phyloP scores from a whole-genome alignment of 2,329 filamentous ascomycete species.

The Harringtonia aguacate region DNA sequence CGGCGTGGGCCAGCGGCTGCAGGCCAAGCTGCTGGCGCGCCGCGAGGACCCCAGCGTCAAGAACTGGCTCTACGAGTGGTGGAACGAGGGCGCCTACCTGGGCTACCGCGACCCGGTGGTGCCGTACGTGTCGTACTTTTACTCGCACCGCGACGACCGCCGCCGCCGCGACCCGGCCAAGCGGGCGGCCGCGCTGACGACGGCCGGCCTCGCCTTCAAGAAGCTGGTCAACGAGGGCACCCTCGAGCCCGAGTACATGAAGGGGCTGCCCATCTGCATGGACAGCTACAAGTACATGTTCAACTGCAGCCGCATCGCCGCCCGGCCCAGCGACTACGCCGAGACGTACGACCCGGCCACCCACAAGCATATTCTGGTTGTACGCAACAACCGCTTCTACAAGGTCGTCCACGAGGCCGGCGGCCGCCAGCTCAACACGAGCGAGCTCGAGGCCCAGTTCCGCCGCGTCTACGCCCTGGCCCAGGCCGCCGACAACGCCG shows the following conservation, averaged over 20 bases:
- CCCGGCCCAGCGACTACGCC: conserved; percentile 70
- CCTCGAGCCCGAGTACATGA: conserved; percentile 97
- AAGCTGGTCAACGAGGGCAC: conserved; percentile 72
- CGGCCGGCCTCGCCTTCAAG: conserved; percentile 86
- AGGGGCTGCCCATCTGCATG: conserved; percentile 95
- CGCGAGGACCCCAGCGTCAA: conserved; percentile 69
- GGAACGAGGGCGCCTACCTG: conserved; percentile 92
- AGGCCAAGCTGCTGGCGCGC: conserved; percentile 74
- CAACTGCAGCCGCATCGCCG: conserved; percentile 79
- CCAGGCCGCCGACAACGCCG: conserved; percentile 27
- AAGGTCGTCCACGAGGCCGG: conserved; percentile 75
- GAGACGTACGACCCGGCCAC: conserved; percentile 61
- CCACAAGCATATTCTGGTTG: conserved; percentile 78
- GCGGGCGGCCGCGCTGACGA: conserved; percentile 83
- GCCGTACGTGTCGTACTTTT: conserved; percentile 98
- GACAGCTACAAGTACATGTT: conserved; percentile 99
- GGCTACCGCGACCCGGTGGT: conserved; percentile 90
- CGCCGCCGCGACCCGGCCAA: conserved; percentile 79
- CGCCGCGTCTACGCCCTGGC: conserved; percentile 70
- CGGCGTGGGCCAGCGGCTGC: conserved; percentile 69
- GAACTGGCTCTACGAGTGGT: conserved; percentile 98
- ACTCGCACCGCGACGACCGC: conserved; percentile 92
- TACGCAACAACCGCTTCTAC: conserved; percentile 97
- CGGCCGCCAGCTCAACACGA: conserved; percentile 76
- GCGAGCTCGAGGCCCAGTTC: conserved; percentile 88